Evolutionary conservation across 2,329 filamentous ascomycete genomes (phyloP).

Genomic region (Sporothrix sp.): DNA sequence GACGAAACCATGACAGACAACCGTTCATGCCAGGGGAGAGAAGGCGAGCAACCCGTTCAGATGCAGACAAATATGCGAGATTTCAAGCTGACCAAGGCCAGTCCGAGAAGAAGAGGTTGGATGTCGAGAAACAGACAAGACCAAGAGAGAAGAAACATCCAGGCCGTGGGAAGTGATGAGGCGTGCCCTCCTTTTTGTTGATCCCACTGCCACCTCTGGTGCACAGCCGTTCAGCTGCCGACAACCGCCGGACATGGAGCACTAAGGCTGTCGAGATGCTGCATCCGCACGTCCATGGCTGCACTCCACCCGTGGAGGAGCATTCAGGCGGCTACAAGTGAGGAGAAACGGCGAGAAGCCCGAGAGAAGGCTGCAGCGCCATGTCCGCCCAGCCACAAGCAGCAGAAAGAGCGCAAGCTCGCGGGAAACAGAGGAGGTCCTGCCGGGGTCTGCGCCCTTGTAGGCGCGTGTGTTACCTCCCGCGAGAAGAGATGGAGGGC

Average conservation of each 20-base stretch:
- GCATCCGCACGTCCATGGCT: background rate
- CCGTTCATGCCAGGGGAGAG: background rate
- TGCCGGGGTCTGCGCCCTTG: background rate
- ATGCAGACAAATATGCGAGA: background rate
- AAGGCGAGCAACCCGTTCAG: background rate
- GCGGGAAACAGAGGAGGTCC: background rate
- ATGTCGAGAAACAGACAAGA: background rate
- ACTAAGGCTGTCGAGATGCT: background rate
- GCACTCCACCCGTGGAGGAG: background rate
- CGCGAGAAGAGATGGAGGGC: background rate
- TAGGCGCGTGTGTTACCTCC: slow-evolving; percentile 8
- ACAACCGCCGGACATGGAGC: background rate
- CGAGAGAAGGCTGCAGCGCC: background rate
- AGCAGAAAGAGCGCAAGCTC: background rate
- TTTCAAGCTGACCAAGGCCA: background rate
- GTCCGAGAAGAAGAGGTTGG: background rate
- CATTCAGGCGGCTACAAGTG: background rate
- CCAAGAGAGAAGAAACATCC: background rate
- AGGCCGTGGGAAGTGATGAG: background rate
- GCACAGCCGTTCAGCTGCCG: background rate
- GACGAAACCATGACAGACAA: slow-evolving; percentile 10
- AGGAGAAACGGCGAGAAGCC: background rate
- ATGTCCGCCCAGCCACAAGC: background rate
- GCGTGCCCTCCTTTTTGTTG: slow-evolving; percentile 5
- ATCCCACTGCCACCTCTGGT: background rate